These are phyloP conservation scores for Monosporascus ibericus DNA, from an alignment of 2,329 filamentous ascomycete genomes.

Conservation along the genomic window DNA sequence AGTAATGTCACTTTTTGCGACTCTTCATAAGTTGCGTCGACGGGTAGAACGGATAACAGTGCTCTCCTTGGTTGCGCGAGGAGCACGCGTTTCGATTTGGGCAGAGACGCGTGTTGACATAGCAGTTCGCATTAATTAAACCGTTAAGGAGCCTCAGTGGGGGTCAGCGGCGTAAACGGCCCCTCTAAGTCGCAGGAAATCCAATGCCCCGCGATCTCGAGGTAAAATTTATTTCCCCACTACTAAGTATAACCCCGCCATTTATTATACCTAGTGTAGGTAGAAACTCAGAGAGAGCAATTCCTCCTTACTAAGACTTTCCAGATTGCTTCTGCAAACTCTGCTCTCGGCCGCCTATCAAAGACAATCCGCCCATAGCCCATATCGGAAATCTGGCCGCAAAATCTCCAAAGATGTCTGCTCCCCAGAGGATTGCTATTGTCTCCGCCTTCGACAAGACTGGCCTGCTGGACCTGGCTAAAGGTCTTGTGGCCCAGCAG, in stretches of 20 bases:
- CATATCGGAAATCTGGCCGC: constrained; percentile 1
- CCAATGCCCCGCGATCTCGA: background rate
- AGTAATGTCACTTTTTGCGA: background rate
- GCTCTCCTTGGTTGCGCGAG: background rate
- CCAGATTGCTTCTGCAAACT: background rate
- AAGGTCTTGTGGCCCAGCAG: constrained; percentile 82
- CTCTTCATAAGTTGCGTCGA: background rate
- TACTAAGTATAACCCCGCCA: background rate
- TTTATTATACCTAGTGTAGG: background rate
- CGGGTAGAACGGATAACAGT: background rate
- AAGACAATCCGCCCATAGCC: background rate
- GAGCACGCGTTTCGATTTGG: background rate
- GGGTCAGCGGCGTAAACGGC: background rate
- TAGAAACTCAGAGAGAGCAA: too few species aligned
- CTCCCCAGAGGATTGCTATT: constrained; percentile 66
- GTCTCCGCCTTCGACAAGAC: constrained; percentile 99
- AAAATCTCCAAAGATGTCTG: constrained; percentile 24
- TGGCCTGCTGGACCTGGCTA: constrained; percentile 84
- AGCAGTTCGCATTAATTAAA: background rate
- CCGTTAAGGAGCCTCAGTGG: background rate
- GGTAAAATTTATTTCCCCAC: background rate
- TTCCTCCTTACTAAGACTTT: background rate
- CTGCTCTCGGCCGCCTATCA: background rate
- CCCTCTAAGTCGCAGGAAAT: background rate
- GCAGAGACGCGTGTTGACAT: background rate